phyloP scores from a whole-genome alignment of 371 early-diverging fungal genomes.

The Lichtheimia ornata region DNA sequence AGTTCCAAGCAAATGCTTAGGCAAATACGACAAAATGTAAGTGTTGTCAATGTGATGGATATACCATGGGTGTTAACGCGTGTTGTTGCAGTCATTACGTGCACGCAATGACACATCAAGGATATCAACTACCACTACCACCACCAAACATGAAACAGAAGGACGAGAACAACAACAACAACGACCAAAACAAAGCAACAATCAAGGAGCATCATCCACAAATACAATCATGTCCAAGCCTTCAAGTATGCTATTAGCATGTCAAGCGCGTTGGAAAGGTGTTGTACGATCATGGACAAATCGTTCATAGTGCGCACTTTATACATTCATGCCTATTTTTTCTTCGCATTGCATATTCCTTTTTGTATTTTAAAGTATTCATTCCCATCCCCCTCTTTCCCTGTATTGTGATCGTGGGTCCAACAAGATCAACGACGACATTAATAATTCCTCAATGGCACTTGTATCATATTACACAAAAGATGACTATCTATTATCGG shows the following conservation, averaged over 20 bases:
- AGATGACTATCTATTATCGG: too few relatives aligned
- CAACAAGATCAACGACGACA: too few relatives aligned
- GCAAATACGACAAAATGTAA: conserved; percentile 25
- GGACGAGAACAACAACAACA: not conserved
- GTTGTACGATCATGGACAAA: not conserved
- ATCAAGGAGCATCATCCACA: not conserved
- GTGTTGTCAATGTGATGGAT: not conserved
- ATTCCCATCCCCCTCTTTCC: too few relatives aligned
- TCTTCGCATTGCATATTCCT: too few relatives aligned
- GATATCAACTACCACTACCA: not conserved
- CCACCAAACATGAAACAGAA: not conserved
- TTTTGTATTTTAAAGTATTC: too few relatives aligned
- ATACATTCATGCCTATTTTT: too few relatives aligned
- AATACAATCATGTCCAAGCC: conserved; percentile 1
- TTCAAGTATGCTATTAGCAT: conserved; percentile 1
- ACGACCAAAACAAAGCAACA: not conserved
- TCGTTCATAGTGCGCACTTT: not conserved
- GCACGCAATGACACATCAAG: not conserved
- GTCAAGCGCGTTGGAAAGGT: conserved; percentile 8
- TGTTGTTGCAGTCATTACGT: not conserved
- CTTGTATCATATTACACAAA: too few relatives aligned
- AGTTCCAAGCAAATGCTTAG: conserved; percentile 35
- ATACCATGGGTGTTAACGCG: not conserved
- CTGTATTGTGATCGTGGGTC: too few relatives aligned
- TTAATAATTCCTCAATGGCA: too few relatives aligned